phyloP scores from a whole-genome alignment of 805 yeast genomes.

The Starmerella stigmatis region DNA sequence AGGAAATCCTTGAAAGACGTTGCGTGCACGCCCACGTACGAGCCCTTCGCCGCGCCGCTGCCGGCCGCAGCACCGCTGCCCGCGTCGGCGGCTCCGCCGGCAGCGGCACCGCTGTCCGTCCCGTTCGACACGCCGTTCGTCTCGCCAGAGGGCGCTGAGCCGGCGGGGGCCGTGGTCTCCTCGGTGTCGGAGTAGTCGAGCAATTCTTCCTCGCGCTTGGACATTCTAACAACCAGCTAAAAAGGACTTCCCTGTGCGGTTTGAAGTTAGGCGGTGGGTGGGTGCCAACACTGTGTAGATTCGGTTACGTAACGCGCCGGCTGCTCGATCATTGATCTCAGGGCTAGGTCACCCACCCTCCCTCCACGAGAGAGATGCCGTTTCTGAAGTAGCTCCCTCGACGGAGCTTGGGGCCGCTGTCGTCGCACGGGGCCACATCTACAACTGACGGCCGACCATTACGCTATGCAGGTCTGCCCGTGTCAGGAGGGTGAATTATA shows the following conservation, averaged over 20 bases:
- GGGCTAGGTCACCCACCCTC: constrained; percentile 2
- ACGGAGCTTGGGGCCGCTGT: too few species aligned
- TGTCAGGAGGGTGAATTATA: too few species aligned
- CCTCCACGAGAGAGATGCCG: too few species aligned
- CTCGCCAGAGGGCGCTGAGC: constrained; percentile 5
- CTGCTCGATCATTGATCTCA: neutral
- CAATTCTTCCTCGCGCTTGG: constrained; percentile 83
- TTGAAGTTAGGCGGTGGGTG: constrained; percentile 2
- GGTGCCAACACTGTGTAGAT: neutral
- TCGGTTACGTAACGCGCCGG: constrained; percentile 1
- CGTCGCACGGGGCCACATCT: too few species aligned
- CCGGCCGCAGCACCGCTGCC: constrained; percentile 11
- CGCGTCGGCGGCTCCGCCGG: constrained; percentile 37
- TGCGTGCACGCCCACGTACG: constrained; percentile 95
- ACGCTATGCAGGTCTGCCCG: too few species aligned
- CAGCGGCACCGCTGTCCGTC: constrained; percentile 10
- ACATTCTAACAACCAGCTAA: constrained; percentile 15
- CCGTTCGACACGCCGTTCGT: neutral
- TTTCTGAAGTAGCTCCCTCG: too few species aligned
- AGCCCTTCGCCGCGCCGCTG: constrained; percentile 63
- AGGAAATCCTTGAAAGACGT: constrained; percentile 97
- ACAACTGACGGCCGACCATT: too few species aligned
- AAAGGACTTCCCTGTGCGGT: neutral
- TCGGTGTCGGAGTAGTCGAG: constrained; percentile 98
- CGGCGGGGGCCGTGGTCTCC: constrained; percentile 57